These are phyloP conservation scores for Ophiostoma australiae DNA, from an alignment of 2,329 filamentous ascomycete species.

Conservation along the genomic window DNA sequence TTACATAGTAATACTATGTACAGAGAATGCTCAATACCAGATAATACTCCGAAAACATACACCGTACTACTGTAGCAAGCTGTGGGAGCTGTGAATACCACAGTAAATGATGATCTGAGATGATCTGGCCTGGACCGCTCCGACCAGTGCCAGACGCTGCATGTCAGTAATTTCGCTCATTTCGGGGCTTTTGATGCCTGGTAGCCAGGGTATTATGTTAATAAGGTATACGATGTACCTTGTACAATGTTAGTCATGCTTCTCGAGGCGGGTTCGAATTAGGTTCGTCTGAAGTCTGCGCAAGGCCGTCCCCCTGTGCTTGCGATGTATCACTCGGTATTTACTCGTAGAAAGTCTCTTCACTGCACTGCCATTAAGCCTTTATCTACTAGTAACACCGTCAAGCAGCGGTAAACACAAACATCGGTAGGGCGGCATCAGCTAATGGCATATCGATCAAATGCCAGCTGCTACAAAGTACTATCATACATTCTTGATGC, in stretches of 20 bases:
- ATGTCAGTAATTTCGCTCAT: constrained; percentile 18
- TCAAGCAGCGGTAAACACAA: no score
- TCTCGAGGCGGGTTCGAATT: no score
- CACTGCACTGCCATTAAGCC: not conserved
- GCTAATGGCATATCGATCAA: not conserved
- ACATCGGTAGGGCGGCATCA: no score
- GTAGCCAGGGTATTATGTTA: not conserved
- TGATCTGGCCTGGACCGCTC: constrained; percentile 3
- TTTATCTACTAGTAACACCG: no score
- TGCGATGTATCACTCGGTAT: not conserved
- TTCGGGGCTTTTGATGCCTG: constrained; percentile 19
- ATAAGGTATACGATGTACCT: not conserved
- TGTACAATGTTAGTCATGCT: not conserved
- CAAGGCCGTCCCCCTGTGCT: not conserved
- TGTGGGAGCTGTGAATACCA: not conserved
- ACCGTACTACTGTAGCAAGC: not conserved
- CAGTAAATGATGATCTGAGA: not conserved
- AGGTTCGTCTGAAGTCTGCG: not conserved
- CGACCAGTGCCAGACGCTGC: constrained; percentile 5
- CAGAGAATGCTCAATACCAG: not conserved
- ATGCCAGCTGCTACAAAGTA: not conserved
- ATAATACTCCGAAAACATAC: not conserved
- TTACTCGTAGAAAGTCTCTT: not conserved
- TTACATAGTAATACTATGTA: no score
- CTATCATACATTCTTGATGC: not conserved